Base-by-base conservation (phyloP, 805 yeast genomes). In the Candida adriatica region DNA sequence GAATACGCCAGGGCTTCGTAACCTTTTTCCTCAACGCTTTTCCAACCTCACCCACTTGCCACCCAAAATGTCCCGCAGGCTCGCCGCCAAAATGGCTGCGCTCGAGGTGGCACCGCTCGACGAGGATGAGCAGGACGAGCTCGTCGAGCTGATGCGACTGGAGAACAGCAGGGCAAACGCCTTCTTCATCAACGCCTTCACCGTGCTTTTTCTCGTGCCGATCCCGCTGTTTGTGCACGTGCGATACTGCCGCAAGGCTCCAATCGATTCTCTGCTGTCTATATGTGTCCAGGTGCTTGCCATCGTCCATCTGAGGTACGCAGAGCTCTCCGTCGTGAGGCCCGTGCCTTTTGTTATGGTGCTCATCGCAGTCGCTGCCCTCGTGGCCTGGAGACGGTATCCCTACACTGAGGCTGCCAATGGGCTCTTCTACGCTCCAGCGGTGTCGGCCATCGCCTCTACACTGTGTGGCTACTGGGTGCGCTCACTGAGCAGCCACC, bases 71-170 rank as follows among this genome's bases (percentile, higher is more conserved):
- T 19, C 22, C 22, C 22, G 22, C 10, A 19, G 11, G 22, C 37
- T 18, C 4, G 31, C 41, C 6, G 31, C 39, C 16, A 34, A 28
- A 23, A 27, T 41, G 18, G 38, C 36, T 24, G 11, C 10, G 14
- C 8, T 41, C 24, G 38, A 37, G 16, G 33, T 21, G 6, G 34
- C 42, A 3, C 44, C 41, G 11, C 34, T 43, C 14, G 43, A 39
- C 19, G 37, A 35, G 8, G 43, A 29, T n/a, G 48, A 44, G 6
- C 48, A 44, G 27, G 39, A 29, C n/a, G 49, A 45, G 18, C 27
- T 42, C 18, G 30, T 45, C n/a, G 37, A 38, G 10, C 28, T 45
- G 6, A 21, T 45, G 7, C 38, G 35, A 8, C 24, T 37, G 4
- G 36, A 41, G 7, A 43, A 38, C 27, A 6, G 21, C 13, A 19